phyloP scores from a whole-genome alignment of 371 early-diverging fungal genomes.

The Quaeritorhiza haematococci region DNA sequence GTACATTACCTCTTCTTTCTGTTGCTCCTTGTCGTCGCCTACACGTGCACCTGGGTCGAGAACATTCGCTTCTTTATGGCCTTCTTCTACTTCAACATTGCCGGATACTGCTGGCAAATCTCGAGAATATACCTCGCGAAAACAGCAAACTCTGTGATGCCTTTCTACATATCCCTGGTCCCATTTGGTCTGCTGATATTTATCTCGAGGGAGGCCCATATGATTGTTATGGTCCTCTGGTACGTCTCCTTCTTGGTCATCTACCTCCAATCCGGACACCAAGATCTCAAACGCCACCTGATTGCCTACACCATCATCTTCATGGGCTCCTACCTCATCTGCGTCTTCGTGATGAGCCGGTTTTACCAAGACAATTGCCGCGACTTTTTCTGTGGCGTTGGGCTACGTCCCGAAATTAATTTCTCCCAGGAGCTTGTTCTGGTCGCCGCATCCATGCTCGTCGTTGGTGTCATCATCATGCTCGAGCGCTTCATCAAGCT shows the following conservation, averaged over 20 bases:
- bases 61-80: conserved; percentile 29
- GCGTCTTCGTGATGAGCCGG: conserved; percentile 16
- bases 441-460: conserved; percentile 14
- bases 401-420: conserved; percentile 12
- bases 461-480: conserved; percentile 19
- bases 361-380: conserved; percentile 25
- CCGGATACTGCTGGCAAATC: conserved; percentile 10
- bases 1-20: conserved; percentile 29
- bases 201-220: conserved; percentile 38
- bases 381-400: conserved; percentile 22
- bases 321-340: conserved; percentile 11
- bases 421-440: conserved; percentile 23
- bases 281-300: conserved; percentile 26
- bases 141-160: conserved; percentile 13
- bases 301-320: conserved; percentile 19
- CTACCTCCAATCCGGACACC: conserved; percentile 36
- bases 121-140: conserved; percentile 20
- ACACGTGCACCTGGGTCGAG: conserved; percentile 24
- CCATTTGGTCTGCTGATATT: conserved; percentile 29
- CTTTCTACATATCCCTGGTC: conserved; percentile 29
- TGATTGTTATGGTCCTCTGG: conserved; percentile 38
- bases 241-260: conserved; percentile 33
- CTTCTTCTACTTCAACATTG: conserved; percentile 13
- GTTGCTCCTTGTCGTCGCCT: conserved; percentile 24
- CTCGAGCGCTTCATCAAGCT: conserved; percentile 35